These are phyloP conservation scores for Malassezia dermatis DNA, from an alignment of 1,284 basidiomycete species.

Conservation along the genomic window DNA sequence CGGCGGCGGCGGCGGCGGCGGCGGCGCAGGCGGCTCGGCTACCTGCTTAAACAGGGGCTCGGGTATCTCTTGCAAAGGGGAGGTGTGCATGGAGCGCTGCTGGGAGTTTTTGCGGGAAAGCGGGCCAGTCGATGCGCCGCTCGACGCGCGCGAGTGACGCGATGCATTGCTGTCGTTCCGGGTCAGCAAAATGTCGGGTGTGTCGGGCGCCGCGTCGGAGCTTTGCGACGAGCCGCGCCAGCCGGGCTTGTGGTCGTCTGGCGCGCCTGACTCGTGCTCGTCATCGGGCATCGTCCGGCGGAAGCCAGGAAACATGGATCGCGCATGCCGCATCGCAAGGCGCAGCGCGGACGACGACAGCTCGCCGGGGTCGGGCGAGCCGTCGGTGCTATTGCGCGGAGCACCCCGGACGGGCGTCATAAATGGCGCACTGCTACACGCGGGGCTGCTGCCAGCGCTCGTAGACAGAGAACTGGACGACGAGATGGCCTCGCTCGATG, in stretches of 20 bases:
- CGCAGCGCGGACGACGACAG: not conserved
- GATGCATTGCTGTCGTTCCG: slow-evolving; percentile 7
- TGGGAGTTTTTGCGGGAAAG: slow-evolving; percentile 4
- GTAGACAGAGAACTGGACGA: not conserved
- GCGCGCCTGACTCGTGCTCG: not conserved
- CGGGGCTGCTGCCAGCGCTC: not conserved
- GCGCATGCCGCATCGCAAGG: slow-evolving; percentile 15
- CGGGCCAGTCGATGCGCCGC: not conserved
- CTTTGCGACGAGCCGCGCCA: not conserved
- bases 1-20: slow-evolving; percentile 3
- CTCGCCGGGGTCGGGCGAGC: not conserved
- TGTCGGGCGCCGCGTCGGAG: not conserved
- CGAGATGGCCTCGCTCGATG: not conserved
- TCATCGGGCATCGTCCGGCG: not conserved
- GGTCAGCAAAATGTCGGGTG: not conserved
- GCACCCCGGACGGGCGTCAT: not conserved
- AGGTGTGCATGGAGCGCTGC: not conserved
- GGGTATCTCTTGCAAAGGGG: slow-evolving; percentile 6
- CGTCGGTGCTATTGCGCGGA: slow-evolving; percentile 1
- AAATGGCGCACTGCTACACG: not conserved
- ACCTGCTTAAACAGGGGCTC: not conserved
- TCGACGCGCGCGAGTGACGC: slow-evolving; percentile 7
- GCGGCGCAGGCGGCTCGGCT: not conserved
- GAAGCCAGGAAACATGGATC: slow-evolving; percentile 7
- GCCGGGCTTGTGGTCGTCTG: not conserved